phyloP scores from a whole-genome alignment of 441 rosid species.

The Erysimum pusillum region DNA sequence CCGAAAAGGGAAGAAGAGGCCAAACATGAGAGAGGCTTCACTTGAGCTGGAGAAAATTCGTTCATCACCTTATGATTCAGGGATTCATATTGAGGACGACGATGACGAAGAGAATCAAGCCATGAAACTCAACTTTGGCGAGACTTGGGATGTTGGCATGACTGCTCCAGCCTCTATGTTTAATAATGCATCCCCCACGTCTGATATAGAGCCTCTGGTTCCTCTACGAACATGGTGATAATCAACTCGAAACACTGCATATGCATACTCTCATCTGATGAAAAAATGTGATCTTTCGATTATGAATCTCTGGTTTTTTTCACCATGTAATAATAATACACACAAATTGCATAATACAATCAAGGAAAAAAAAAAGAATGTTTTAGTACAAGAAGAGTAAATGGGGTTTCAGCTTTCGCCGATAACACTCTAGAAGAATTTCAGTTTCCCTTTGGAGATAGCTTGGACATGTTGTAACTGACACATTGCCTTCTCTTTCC shows the following conservation, averaged over 20 bases:
- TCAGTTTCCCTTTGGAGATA: too few species aligned
- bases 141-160: conserved; percentile 31
- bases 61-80: conserved; percentile 36
- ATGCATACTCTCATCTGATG: background rate
- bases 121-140: conserved; percentile 30
- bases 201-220: conserved; percentile 42
- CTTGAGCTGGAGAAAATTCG: conserved; percentile 43
- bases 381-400: too few species aligned
- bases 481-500: too few species aligned
- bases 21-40: conserved; percentile 51
- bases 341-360: conserved; percentile 13
- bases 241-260: background rate
- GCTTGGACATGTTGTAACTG: too few species aligned
- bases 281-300: background rate
- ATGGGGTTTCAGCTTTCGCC: too few species aligned
- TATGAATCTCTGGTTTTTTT: conserved; percentile 3
- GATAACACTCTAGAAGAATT: too few species aligned
- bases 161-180: conserved; percentile 43
- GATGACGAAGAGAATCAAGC: conserved; percentile 33
- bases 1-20: conserved; percentile 50
- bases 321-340: conserved; percentile 34
- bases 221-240: conserved; percentile 38
- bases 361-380: background rate
- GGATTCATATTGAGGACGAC: conserved; percentile 13
- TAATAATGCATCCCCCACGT: background rate